phyloP scores from a whole-genome alignment of 208 protist species.

The Wallacemonas rigidus region DNA sequence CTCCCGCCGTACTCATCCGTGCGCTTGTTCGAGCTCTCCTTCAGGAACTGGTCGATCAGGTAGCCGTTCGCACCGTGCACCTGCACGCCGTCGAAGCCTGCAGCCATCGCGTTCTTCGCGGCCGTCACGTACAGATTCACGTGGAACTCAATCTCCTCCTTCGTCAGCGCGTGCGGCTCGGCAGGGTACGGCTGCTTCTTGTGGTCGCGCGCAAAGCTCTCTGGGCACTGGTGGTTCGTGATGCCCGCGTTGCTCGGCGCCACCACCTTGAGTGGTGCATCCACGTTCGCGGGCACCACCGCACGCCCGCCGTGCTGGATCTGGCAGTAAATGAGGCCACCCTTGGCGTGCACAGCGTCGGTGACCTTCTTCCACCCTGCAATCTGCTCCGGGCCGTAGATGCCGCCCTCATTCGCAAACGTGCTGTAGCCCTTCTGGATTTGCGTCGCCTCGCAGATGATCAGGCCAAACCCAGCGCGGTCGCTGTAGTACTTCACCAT shows the following conservation, averaged over 20 bases:
- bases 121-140: conserved; percentile 64
- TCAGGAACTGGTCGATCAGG: conserved; percentile 87
- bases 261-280: conserved; percentile 28
- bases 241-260: conserved; percentile 33
- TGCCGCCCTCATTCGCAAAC: conserved; percentile 48
- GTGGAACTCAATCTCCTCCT: conserved; percentile 61
- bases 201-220: conserved; percentile 15
- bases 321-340: conserved; percentile 66
- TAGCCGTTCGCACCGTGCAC: conserved; percentile 93
- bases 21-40: conserved; percentile 61
- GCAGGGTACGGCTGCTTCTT: neutral
- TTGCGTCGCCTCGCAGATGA: conserved; percentile 72
- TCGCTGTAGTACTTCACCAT: conserved; percentile 74
- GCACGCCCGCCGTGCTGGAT: conserved; percentile 63
- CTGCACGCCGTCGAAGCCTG: conserved; percentile 92
- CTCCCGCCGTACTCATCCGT: conserved; percentile 89
- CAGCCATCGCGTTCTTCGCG: conserved; percentile 65
- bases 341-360: conserved; percentile 73
- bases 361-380: conserved; percentile 69
- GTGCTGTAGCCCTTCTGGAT: conserved; percentile 51
- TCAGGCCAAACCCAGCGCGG: conserved; percentile 63
- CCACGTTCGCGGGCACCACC: conserved; percentile 36
- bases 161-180: conserved; percentile 49
- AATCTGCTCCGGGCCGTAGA: conserved; percentile 62
- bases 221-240: conserved; percentile 28